Percentiles rank a stretch among this genome's conserved stretches.
Conservation (phyloP, 1,139 yeast species). For the Saccharomyces hybrid region DNA sequence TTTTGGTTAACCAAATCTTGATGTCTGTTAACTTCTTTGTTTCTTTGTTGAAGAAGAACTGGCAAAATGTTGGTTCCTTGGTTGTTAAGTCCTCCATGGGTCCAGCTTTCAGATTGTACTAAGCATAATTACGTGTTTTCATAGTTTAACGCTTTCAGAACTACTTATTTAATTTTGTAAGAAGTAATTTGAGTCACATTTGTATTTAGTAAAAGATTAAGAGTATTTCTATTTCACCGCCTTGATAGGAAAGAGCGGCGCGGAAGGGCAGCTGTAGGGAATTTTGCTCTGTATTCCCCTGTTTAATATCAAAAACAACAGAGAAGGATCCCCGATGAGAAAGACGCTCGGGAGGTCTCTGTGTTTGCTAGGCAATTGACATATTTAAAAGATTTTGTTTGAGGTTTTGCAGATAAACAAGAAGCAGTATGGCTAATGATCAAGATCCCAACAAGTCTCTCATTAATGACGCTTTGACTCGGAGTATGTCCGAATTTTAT, state of each 20-base stretch:
- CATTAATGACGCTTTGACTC: slow-evolving; percentile 6
- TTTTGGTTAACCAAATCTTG: slow-evolving; percentile 95
- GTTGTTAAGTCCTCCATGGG: slow-evolving; percentile 99
- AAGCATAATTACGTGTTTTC: slow-evolving; percentile 31
- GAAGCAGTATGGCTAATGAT: slow-evolving; percentile 3
- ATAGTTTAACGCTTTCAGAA: slow-evolving; percentile 1
- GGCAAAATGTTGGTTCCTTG: slow-evolving; percentile 99
- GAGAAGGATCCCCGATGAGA: neutral
- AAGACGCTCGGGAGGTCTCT: neutral
- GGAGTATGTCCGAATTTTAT: slow-evolving; percentile 9
- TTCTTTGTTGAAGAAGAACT: slow-evolving; percentile 99
- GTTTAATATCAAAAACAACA: neutral
- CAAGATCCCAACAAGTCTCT: slow-evolving; percentile 4
- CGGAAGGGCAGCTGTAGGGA: neutral
- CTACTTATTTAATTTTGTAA: neutral
- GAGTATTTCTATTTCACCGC: neutral
- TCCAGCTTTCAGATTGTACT: slow-evolving; percentile 99
- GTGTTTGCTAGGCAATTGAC: neutral
- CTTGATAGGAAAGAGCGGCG: neutral
- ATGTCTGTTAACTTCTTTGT: slow-evolving; percentile 99
- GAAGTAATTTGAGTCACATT: neutral
- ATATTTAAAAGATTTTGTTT: neutral
- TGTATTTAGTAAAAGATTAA: slow-evolving; percentile 1
- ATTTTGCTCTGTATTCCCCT: neutral
- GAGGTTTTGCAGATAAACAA: neutral